Base-by-base conservation (phyloP, 1,284 basidiomycete species). In the Malassezia psittaci region DNA sequence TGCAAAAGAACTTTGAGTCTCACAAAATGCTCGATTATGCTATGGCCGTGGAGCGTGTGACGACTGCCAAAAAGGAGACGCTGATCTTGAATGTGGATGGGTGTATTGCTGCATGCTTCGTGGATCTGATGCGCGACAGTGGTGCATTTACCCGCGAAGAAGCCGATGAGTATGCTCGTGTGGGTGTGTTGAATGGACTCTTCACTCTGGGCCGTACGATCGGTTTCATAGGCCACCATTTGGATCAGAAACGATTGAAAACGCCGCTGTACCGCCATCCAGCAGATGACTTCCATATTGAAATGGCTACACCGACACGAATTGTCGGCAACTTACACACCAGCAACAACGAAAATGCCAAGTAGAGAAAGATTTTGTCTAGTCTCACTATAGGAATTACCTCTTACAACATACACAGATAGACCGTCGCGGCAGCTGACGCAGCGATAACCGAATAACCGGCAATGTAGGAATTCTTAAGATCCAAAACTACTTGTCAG, bases 131-230 rank as follows among this genome's bases (percentile, higher is more conserved):
- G 58, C 84, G 86, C 48, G 88, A 91, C 77, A 85, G 83, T 56
- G 90, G 91, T 62, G 91, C 91, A 6, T 98, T 98, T 81, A 90
- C 87, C 3, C 82, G 85, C 18, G 91, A 96, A 65, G 93, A 96
- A 79, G 91, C 90, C 13, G 86, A 90, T 65, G 93, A 98, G 79
- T 96, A 96, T 81, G 88, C 90, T 80, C 61, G 80, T 81, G 89
- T 90, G 65, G 88, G 88, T 55, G 87, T 87, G 16, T 82, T 98
- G 60, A 96, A 96, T 77, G 91, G 90, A 63, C 81, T 98, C 58
- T 98, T 98, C 79, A 91, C 96, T 43, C 85, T 96, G 54, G 93
- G 93, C 54, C 87, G 93, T 67, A 89, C 86, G 74, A 96, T 96
- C 76, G 93, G 93, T 67, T 96, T 96, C 83, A 90, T 91, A 66